A percentile compares a stretch with the other conserved stretches of the same genome.
phyloP scores from a whole-genome alignment of 106 monocot genomes.

The Dioscorea dumetorum region DNA sequence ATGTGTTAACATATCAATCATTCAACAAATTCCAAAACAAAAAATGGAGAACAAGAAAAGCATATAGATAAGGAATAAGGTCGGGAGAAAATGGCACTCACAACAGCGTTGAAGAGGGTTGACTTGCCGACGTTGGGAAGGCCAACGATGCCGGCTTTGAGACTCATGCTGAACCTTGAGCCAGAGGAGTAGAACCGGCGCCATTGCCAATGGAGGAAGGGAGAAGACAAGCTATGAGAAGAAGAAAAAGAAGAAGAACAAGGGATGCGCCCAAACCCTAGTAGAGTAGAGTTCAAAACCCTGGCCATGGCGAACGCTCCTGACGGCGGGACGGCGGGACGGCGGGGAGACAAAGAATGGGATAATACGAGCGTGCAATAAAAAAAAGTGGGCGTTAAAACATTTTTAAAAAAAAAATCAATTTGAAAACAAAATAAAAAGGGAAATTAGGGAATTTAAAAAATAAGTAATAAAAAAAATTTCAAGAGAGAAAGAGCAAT shows the following conservation, averaged over 20 bases:
- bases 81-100: conserved; percentile 18
- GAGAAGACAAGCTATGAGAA: conserved; percentile 13
- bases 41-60: neutral
- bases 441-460: no score
- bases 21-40: no score
- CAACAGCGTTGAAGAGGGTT: conserved; percentile 94
- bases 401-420: no score
- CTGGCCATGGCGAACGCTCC: conserved; percentile 28
- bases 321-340: no score
- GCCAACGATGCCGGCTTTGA: conserved; percentile 92
- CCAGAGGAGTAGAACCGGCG: conserved; percentile 48
- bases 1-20: no score
- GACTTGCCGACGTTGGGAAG: conserved; percentile 98
- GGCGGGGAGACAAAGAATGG: no score
- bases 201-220: conserved; percentile 33
- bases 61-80: neutral
- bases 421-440: no score
- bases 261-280: conserved; percentile 15
- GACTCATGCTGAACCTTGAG: conserved; percentile 79
- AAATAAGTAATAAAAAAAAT: no score
- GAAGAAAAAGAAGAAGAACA: neutral
- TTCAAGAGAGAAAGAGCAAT: no score
- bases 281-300: conserved; percentile 30
- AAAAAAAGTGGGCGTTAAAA: no score
- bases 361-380: no score